These are phyloP conservation scores for Rasamsonia emersonii DNA, from an alignment of 2,329 filamentous ascomycete genomes.

Conservation along the genomic window DNA sequence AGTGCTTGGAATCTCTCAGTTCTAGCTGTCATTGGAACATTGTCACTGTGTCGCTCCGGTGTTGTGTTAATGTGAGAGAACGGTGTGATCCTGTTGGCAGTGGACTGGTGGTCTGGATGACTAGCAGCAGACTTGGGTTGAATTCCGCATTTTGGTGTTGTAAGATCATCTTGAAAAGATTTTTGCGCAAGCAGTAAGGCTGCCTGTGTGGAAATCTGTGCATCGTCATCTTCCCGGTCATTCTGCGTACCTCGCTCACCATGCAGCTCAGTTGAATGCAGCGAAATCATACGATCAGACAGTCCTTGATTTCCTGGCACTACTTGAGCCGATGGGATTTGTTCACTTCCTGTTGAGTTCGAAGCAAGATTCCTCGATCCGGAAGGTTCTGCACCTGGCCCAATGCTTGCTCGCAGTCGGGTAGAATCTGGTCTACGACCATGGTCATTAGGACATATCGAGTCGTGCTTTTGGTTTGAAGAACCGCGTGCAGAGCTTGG, in stretches of 20 bases:
- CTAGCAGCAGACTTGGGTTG: conserved; percentile 8
- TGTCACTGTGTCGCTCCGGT: conserved; percentile 4
- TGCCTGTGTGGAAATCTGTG: conserved; percentile 32
- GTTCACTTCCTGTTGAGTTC: conserved; percentile 11
- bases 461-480: no score
- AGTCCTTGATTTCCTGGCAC: conserved; percentile 19
- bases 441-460: no score
- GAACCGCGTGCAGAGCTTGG: no score
- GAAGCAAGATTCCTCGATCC: background rate
- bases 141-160: conserved; percentile 23
- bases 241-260: conserved; percentile 14
- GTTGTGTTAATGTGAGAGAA: conserved; percentile 17
- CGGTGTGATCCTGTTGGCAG: conserved; percentile 20
- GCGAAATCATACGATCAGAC: conserved; percentile 26
- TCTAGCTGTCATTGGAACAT: conserved; percentile 5
- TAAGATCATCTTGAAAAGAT: conserved; percentile 31
- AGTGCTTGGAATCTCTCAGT: conserved; percentile 18
- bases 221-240: conserved; percentile 18
- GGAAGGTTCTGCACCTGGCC: background rate
- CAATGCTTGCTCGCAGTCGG: no score
- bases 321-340: conserved; percentile 30
- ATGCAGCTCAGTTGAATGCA: conserved; percentile 29
- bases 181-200: conserved; percentile 30
- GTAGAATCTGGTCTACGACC: no score
- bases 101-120: conserved; percentile 6